Conservation (phyloP, 108 stramenopile genomes). For the Discostella pseudostelligera region DNA sequence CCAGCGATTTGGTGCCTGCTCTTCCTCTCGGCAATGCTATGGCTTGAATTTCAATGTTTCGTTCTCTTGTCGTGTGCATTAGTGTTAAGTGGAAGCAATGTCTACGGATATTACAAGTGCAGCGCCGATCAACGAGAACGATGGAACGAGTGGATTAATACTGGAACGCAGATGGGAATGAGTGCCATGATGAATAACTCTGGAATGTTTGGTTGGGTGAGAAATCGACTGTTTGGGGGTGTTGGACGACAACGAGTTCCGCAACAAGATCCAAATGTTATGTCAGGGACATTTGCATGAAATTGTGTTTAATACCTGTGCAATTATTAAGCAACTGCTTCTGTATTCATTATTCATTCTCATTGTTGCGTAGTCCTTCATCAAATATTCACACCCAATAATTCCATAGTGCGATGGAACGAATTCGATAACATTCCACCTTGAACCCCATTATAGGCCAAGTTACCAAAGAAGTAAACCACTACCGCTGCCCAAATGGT, state of each 20-base stretch:
- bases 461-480: constrained; percentile 40
- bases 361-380: neutral
- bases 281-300: constrained; percentile 36
- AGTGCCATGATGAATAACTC: constrained; percentile 51
- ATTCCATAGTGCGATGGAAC: constrained; percentile 45
- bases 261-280: constrained; percentile 16
- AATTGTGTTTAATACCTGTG: neutral
- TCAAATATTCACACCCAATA: constrained; percentile 15
- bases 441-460: constrained; percentile 40
- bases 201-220: constrained; percentile 19
- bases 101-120: constrained; percentile 96
- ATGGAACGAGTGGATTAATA: constrained; percentile 68
- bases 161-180: constrained; percentile 67
- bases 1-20: constrained; percentile 77
- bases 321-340: neutral
- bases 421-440: constrained; percentile 25
- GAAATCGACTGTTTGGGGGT: constrained; percentile 4
- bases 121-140: constrained; percentile 81
- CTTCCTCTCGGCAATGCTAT: constrained; percentile 74
- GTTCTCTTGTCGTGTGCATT: constrained; percentile 83
- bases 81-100: constrained; percentile 81
- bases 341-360: neutral
- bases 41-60: constrained; percentile 84
- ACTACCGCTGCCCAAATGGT: constrained; percentile 43
- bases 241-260: constrained; percentile 12